Evolutionary conservation across 23 red algal genomes (phyloP), one percentile per base, ranked within the genome.

Genomic region (Gracilaria gracilis): DNA sequence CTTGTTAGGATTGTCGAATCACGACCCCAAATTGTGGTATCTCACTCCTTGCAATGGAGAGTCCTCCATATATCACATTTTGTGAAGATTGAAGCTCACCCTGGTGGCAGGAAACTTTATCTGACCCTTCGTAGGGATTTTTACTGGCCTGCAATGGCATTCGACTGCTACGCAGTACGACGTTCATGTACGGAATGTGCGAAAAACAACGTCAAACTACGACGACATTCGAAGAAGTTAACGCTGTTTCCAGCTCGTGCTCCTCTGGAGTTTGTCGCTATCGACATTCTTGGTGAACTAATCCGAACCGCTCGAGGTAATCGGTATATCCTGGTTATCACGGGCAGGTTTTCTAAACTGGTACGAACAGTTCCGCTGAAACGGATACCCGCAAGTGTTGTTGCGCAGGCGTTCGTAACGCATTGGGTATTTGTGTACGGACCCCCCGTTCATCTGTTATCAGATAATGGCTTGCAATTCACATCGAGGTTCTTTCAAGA

Each of bases 181-280:
- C n/a, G n/a, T n/a, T n/a, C n/a, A n/a, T n/a, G n/a, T n/a, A n/a
- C n/a, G n/a, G n/a, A n/a, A n/a, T n/a, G n/a, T n/a, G n/a, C n/a
- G n/a, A n/a, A n/a, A n/a, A n/a, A n/a, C n/a, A n/a, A n/a, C n/a
- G n/a, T n/a, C n/a, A n/a, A n/a, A n/a, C n/a, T n/a, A n/a, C n/a
- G n/a, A n/a, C n/a, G 58, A 33, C n/a, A 82, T 34, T 39, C 78
- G 37, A 83, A 83, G 55, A 15, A 61, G 80, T 13, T 83, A 20
- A 34, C 36, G 55, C 53, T 83, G 24, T 83, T 83, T 29, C 58
- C 58, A 27, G 58, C 58, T 17, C 58, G 58, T 5, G 58, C 58
- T 64, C 58, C 58, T 29, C 4, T 64, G 58, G 58, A 64, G 27
- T 29, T 64, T 15, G 58, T 64, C 58, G 58, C 58, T n/a, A 64